These are phyloP conservation scores for Pleurozium schreberi DNA, from an alignment of 225 moss, liverwort and hornwort genomes.

Conservation along the genomic window DNA sequence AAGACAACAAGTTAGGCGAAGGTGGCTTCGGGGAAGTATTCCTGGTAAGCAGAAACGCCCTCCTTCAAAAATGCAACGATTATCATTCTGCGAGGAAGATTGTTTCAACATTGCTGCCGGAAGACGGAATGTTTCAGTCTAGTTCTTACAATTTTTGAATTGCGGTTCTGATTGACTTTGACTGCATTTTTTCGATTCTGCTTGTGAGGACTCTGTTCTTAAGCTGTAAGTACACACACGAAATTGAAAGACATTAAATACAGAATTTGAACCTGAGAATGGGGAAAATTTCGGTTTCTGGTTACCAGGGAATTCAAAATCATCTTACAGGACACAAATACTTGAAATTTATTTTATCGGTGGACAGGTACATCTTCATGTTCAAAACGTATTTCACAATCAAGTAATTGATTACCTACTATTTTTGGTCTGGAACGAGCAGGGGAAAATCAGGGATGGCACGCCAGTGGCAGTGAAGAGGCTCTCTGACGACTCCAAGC, in stretches of 20 bases:
- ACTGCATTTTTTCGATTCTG: not conserved
- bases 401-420: not conserved
- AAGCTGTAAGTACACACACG: not conserved
- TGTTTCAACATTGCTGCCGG: not conserved
- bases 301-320: not conserved
- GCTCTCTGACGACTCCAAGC: conserved; percentile 26
- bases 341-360: not conserved
- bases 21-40: conserved; percentile 69
- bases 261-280: not conserved
- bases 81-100: not conserved
- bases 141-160: not conserved
- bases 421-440: not conserved
- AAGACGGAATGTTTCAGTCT: no score
- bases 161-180: not conserved
- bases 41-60: conserved; percentile 12
- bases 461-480: conserved; percentile 32
- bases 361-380: not conserved
- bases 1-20: conserved; percentile 54
- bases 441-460: conserved; percentile 35
- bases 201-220: not conserved
- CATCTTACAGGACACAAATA: not conserved
- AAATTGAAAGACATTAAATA: not conserved
- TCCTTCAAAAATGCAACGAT: not conserved
- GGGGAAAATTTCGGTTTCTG: not conserved
- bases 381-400: not conserved